phyloP scores from a whole-genome alignment of 805 yeast genomes.

The Cyberlindnera americana region DNA sequence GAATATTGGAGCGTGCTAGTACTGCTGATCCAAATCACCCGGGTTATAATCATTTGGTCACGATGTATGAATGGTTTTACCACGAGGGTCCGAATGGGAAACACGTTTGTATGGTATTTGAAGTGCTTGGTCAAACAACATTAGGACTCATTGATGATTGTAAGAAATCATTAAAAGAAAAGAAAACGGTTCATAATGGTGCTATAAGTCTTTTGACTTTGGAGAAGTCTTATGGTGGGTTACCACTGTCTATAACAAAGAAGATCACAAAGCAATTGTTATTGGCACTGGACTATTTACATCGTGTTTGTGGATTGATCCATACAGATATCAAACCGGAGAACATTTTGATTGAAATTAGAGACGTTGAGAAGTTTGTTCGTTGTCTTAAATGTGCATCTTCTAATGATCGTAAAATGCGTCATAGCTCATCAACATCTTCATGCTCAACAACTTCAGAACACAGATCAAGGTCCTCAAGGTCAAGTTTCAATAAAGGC shows the following conservation, averaged over 20 bases:
- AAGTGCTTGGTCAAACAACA: constrained; percentile 59
- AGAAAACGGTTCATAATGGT: neutral
- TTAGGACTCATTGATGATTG: constrained; percentile 47
- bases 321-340: constrained; percentile 80
- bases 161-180: constrained; percentile 3
- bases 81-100: constrained; percentile 60
- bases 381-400: constrained; percentile 9
- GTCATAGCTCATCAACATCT: constrained; percentile 22
- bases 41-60: constrained; percentile 51
- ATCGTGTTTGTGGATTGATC: constrained; percentile 58
- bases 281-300: constrained; percentile 54
- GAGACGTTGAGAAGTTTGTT: constrained; percentile 51
- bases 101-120: constrained; percentile 66
- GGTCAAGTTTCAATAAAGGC: neutral
- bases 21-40: constrained; percentile 36
- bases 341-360: constrained; percentile 54
- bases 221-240: constrained; percentile 45
- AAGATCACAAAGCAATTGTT: constrained; percentile 55
- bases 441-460: constrained; percentile 2
- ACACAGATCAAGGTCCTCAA: neutral
- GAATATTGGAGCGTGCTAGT: constrained; percentile 38
- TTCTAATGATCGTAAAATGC: constrained; percentile 18
- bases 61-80: constrained; percentile 51
- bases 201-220: constrained; percentile 16
- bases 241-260: constrained; percentile 51